A percentile compares a stretch with the other conserved stretches of the same genome.
Conservation (phyloP, 2,329 filamentous ascomycete species). For the Aureobasidium pullulans region DNA sequence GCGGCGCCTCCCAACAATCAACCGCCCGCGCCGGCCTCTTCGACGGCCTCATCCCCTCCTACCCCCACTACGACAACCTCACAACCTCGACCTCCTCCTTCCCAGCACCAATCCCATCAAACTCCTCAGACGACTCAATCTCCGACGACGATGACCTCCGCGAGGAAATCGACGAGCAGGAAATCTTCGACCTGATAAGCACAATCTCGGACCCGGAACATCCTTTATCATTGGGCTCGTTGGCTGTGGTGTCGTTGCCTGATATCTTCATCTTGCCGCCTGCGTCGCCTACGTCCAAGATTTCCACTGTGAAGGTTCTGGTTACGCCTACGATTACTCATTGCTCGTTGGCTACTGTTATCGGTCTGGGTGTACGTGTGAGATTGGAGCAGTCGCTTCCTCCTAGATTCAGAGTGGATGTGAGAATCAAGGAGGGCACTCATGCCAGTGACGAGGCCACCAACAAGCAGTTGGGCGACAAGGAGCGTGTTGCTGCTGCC, state of each 20-base stretch:
- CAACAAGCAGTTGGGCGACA: slow-evolving; percentile 93
- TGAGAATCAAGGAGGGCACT: slow-evolving; percentile 91
- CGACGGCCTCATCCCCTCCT: slow-evolving; percentile 44
- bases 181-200: slow-evolving; percentile 93
- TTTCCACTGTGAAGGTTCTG: slow-evolving; percentile 73
- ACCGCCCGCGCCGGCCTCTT: slow-evolving; percentile 42
- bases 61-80: slow-evolving; percentile 40
- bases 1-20: slow-evolving; percentile 41
- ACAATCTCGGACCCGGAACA: slow-evolving; percentile 96
- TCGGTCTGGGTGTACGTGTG: slow-evolving; percentile 86
- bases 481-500: slow-evolving; percentile 90
- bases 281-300: slow-evolving; percentile 53
- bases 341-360: slow-evolving; percentile 92
- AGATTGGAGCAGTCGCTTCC: slow-evolving; percentile 85
- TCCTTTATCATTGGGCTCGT: slow-evolving; percentile 82
- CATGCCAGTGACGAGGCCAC: slow-evolving; percentile 92
- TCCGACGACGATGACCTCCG: slow-evolving; percentile 52
- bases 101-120: slow-evolving; percentile 18
- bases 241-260: slow-evolving; percentile 91
- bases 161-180: slow-evolving; percentile 92
- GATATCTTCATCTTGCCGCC: slow-evolving; percentile 76
- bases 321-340: slow-evolving; percentile 96
- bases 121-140: slow-evolving; percentile 28
- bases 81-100: slow-evolving; percentile 32
- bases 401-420: slow-evolving; percentile 84